Evolutionary conservation across 2,329 filamentous ascomycete species (phyloP), one percentile per base, ranked within the genome.

Genomic region (Penicillium sclerotiorum): DNA sequence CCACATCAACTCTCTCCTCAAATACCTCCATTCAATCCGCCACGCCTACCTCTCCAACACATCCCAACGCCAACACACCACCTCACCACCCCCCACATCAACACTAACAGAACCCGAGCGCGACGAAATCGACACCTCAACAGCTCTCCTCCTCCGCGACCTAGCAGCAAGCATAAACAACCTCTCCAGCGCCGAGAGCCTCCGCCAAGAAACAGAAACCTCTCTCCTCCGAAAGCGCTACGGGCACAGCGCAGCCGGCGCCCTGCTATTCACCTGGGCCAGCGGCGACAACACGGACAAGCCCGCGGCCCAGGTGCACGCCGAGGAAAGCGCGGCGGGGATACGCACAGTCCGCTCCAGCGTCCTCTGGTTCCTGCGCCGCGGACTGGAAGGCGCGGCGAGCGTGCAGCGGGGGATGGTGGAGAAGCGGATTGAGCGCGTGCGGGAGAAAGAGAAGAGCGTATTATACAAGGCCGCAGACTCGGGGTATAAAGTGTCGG

Each of bases 1-100:
- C 7, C 90, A 95, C 68, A 95, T 97, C 53, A 75, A 82, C 53
- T 89, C 87, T 43, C 84, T 99, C 28, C 86, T 90, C 61, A 77
- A 77, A 58, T 90, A 96, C 64, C 86, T 99, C 17, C 85, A 84
- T 66, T 84, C 86, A 52, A 90, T 96, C 63, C 89, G 93, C 52
- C 89, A 91, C 61, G 85, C 91, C 51, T 99, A 99, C 74, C 88
- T 99, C 44, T 94, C 92, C 25, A 91, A 88, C 18, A 84, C 87
- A 56, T 82, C 86, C 18, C 82, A 85, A 57, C 74, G 80, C 66
- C 72, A 78, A 63, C 72, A 72, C 52, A 63, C 66, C 53, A 55
- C 62, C 51, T 46, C 51, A 47, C 48, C 61, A 44, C 65, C 70
- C 74, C 50, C 62, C 63, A 67, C 76, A 63, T 60, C 78, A 6